Conservation (phyloP, 768 basidiomycete genomes). For the Coprinopsis marcescibilis region DNA sequence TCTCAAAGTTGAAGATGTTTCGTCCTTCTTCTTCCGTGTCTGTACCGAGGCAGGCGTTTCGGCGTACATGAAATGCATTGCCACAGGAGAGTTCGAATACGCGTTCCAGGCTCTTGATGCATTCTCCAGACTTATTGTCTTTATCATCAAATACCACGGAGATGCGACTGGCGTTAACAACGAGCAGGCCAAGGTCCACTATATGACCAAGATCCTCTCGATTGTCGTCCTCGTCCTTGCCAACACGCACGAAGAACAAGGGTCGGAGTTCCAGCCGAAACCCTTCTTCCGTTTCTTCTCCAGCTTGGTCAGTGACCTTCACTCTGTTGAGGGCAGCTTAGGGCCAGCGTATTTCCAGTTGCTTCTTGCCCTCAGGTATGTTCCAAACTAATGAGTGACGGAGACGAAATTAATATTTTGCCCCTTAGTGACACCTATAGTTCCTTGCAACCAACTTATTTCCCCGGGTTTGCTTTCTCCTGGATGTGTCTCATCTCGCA, state of each 20-base stretch:
- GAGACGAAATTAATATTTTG: slow-evolving; percentile 11
- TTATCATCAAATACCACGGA: slow-evolving; percentile 99
- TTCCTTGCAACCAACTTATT: slow-evolving; percentile 92
- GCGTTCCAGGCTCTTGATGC: slow-evolving; percentile 94
- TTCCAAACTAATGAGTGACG: slow-evolving; percentile 1
- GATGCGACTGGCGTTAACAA: slow-evolving; percentile 91
- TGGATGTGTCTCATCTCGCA: slow-evolving; percentile 98
- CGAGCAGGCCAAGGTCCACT: slow-evolving; percentile 93
- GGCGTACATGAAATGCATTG: slow-evolving; percentile 73
- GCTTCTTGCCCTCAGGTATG: slow-evolving; percentile 81
- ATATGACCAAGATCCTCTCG: slow-evolving; percentile 93
- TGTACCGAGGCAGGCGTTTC: slow-evolving; percentile 93
- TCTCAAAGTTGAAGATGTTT: slow-evolving; percentile 90
- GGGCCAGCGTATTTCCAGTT: slow-evolving; percentile 88
- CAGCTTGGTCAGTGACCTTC: slow-evolving; percentile 87
- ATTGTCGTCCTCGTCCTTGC: slow-evolving; percentile 96
- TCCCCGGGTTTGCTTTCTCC: slow-evolving; percentile 97
- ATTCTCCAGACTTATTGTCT: slow-evolving; percentile 89
- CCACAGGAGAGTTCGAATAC: slow-evolving; percentile 64
- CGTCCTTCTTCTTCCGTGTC: slow-evolving; percentile 97
- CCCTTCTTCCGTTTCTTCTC: slow-evolving; percentile 99
- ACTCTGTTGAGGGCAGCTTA: slow-evolving; percentile 77
- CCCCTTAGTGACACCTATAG: slow-evolving; percentile 81
- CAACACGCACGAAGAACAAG: slow-evolving; percentile 92
- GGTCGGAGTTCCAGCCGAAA: slow-evolving; percentile 87